Evolutionary conservation across 768 basidiomycete genomes (phyloP), one percentile per base, ranked within the genome.

Genomic region (Butyriboletus loyo): DNA sequence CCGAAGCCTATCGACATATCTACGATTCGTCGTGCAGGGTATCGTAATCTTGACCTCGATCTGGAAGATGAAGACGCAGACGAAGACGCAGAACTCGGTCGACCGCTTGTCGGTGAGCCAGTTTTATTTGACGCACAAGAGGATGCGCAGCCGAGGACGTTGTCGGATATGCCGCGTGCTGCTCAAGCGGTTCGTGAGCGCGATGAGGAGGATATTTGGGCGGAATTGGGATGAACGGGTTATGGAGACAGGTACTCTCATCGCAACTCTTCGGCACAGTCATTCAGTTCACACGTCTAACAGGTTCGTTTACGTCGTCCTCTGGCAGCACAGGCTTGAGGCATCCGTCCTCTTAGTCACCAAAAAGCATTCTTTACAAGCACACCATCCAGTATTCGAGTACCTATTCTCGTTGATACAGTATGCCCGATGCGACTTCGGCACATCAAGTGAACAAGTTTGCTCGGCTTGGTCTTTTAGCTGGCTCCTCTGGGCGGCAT

Each of bases 1-100:
- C 90, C 90, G 17, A 92, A 85, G 59, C 89, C 89, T 3, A 93
- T 93, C 58, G 90, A 92, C 65, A 85, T 92, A 58, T 84, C 83
- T 47, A 75, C 81, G 19, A 80, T 86, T 10, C 81, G 87, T 42
- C 72, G 85, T 41, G 82, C 85, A 13, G 84, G 87, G 10, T 81
- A 80, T 61, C 68, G 50, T 27, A 74, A 72, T 46, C 78, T 89
- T 49, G 89, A 92, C 66, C 76, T 89, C 50, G 91, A 89, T 57
- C 73, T 87, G 45, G 79, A 86, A 27, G 83, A 83, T 7, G 81
- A 82, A 28, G 83, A 87, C 24, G 77, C 75, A 30, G 84, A 71
- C 21, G 55, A 63, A 52, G 75, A 87, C 21, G 54, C 67, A 50
- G 76, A 87, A 58, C 73, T 84, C 46, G 76, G 72, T 40, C 74